phyloP scores from a whole-genome alignment of 371 early-diverging fungal species.

The Mortierella sp. region DNA sequence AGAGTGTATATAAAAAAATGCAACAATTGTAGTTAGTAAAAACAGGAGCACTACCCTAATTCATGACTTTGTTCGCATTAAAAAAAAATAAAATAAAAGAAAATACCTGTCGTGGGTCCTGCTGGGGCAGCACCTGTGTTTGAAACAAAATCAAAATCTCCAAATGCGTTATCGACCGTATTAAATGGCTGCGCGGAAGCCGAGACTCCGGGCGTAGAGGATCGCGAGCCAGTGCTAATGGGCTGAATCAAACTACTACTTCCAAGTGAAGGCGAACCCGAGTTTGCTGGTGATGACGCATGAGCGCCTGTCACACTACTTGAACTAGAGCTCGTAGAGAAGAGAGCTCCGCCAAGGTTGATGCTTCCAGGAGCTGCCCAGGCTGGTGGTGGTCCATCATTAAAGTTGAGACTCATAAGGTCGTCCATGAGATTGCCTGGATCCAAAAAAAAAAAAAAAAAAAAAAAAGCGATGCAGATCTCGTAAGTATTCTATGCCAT shows the following conservation, averaged over 20 bases:
- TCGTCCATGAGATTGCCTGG: constrained; percentile 52
- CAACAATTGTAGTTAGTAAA: too few species aligned
- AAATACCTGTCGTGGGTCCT: constrained; percentile 31
- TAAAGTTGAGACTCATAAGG: constrained; percentile 49
- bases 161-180: constrained; percentile 30
- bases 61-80: constrained; percentile 25
- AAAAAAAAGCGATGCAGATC: neutral
- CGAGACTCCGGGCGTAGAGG: neutral
- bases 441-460: too few species aligned
- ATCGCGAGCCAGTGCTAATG: neutral
- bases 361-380: constrained; percentile 52
- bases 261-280: constrained; percentile 32
- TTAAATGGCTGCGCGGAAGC: too few species aligned
- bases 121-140: constrained; percentile 29
- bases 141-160: constrained; percentile 51
- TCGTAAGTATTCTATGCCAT: too few species aligned
- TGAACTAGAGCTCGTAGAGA: too few species aligned
- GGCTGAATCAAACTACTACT: constrained; percentile 28
- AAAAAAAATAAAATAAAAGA: neutral
- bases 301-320: too few species aligned
- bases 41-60: too few species aligned
- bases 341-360: constrained; percentile 23
- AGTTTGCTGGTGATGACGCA: too few species aligned
- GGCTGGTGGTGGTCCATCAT: constrained; percentile 48
- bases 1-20: too few species aligned